A percentile compares a stretch with the other conserved stretches of the same genome.
Conservation (phyloP, 768 basidiomycete genomes). For the Filobasidium wieringae region DNA sequence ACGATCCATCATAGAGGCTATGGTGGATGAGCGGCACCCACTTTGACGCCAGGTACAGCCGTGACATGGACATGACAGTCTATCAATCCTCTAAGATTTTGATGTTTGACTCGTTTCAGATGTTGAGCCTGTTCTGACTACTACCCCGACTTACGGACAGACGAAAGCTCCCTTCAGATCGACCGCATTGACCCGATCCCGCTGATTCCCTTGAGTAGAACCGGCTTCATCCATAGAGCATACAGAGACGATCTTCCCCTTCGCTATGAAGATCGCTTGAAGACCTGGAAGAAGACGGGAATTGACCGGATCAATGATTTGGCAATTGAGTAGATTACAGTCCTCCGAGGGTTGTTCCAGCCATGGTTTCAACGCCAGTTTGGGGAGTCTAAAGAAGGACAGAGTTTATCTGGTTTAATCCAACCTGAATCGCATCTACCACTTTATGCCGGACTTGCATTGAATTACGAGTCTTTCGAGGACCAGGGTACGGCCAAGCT, state of each 20-base stretch:
- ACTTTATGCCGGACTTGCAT: constrained; percentile 1
- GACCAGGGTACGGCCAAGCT: neutral
- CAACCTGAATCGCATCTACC: neutral
- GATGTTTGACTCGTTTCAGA: neutral
- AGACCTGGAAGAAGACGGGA: constrained; percentile 26
- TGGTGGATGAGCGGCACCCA: no score
- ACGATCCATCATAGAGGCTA: no score
- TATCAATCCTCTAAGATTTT: constrained; percentile 37
- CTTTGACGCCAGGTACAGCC: constrained; percentile 41
- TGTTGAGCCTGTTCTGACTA: no score
- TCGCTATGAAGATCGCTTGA: constrained; percentile 29
- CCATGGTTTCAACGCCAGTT: constrained; percentile 47
- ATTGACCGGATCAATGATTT: constrained; percentile 37
- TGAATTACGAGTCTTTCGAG: constrained; percentile 10
- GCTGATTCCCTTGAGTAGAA: neutral
- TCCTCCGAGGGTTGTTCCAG: constrained; percentile 20
- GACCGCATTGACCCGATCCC: constrained; percentile 18
- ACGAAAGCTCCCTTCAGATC: constrained; percentile 40
- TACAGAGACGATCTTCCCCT: constrained; percentile 34
- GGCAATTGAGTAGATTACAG: constrained; percentile 37
- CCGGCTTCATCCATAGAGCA: constrained; percentile 3
- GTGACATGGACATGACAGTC: constrained; percentile 45
- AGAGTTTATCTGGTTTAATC: neutral
- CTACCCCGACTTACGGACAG: constrained; percentile 37
- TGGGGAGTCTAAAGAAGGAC: constrained; percentile 11